Conservation (phyloP, 352 stramenopile genomes). For the Pythium brachiatum region DNA sequence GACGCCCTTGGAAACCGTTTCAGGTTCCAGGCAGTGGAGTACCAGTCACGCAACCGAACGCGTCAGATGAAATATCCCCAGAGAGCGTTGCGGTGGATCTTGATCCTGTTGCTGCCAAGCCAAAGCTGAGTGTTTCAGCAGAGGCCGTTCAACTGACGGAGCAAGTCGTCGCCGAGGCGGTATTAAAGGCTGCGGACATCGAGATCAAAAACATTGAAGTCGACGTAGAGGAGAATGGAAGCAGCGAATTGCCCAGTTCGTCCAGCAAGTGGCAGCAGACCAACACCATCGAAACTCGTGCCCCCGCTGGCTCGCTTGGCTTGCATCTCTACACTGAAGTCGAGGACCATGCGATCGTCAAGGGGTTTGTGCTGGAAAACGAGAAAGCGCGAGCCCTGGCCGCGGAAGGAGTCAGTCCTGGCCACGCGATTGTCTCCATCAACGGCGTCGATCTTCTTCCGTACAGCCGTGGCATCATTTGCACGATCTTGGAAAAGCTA, state of each 20-base stretch:
- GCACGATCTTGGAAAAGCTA: conserved; percentile 49
- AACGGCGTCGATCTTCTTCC: conserved; percentile 54
- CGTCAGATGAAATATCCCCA: not conserved
- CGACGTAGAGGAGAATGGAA: not conserved
- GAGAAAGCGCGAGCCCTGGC: conserved; percentile 35
- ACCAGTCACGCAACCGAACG: not conserved
- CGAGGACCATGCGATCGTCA: conserved; percentile 49
- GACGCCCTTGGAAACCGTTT: conserved; percentile 30
- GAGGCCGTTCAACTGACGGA: conserved; percentile 17
- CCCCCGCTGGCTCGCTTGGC: conserved; percentile 49
- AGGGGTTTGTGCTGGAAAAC: conserved; percentile 52
- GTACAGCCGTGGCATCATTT: conserved; percentile 38
- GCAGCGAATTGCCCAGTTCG: not conserved
- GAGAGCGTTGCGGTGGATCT: not conserved
- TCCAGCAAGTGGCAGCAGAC: conserved; percentile 21
- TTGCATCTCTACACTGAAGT: conserved; percentile 60
- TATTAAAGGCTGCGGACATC: conserved; percentile 7
- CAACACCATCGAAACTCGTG: conserved; percentile 35
- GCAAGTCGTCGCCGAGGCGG: conserved; percentile 9
- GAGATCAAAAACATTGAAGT: conserved; percentile 6
- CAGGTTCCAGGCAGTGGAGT: not conserved
- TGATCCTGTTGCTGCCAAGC: not conserved
- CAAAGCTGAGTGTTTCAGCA: conserved; percentile 2
- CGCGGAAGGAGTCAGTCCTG: conserved; percentile 31
- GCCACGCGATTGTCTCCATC: conserved; percentile 46